These are phyloP conservation scores for Phylloporus arenicola DNA, from an alignment of 768 basidiomycete species.

Conservation along the genomic window DNA sequence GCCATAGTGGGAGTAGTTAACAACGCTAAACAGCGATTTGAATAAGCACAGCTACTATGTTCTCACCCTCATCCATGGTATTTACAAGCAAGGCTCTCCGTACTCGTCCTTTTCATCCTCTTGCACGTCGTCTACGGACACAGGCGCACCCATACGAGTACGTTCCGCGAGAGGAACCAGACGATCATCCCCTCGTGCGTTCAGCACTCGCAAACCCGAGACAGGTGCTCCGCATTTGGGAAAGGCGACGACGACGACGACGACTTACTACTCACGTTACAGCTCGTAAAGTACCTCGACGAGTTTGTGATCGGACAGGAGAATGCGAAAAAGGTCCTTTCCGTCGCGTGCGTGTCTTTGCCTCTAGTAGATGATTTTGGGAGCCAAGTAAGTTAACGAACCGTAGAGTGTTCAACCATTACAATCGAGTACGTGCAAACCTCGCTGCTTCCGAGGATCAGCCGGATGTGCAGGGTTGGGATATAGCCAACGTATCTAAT, in stretches of 20 bases:
- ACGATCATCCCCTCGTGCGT: conserved; percentile 30
- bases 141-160: conserved; percentile 50
- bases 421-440: conserved; percentile 80
- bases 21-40: not conserved
- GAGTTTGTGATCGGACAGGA: conserved; percentile 91
- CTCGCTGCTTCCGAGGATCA: conserved; percentile 44
- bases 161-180: conserved; percentile 26
- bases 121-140: conserved; percentile 44
- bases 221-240: conserved; percentile 33
- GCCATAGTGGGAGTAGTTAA: conserved; percentile 36
- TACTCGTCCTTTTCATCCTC: conserved; percentile 24
- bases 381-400: not conserved
- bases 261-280: conserved; percentile 8
- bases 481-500: conserved; percentile 18
- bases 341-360: conserved; percentile 74
- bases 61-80: conserved; percentile 15
- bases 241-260: not conserved
- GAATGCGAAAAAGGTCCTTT: conserved; percentile 86
- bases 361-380: not conserved
- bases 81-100: conserved; percentile 21
- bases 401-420: conserved; percentile 87
- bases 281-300: conserved; percentile 83
- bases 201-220: conserved; percentile 56
- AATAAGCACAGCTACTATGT: not conserved
- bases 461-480: conserved; percentile 26